phyloP scores from a whole-genome alignment of 2,329 filamentous ascomycete species.

The Xylariaceae sp. region DNA sequence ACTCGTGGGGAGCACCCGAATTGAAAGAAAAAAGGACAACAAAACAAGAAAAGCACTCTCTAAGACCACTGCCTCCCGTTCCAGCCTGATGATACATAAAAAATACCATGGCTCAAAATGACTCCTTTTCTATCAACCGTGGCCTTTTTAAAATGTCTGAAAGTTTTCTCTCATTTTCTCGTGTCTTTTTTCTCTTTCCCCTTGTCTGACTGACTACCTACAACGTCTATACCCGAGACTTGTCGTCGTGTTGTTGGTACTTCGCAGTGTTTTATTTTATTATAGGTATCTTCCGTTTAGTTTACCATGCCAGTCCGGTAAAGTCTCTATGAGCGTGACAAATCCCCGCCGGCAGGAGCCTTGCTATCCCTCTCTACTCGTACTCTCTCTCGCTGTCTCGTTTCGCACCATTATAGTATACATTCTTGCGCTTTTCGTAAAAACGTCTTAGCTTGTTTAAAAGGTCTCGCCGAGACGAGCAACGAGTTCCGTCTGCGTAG shows the following conservation, averaged over 20 bases:
- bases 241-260: no score
- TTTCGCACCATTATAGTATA: no score
- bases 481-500: constrained; percentile 47
- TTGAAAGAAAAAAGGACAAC: background rate
- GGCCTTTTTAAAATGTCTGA: background rate
- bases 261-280: no score
- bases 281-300: no score
- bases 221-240: background rate
- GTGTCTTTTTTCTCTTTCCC: background rate
- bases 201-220: background rate
- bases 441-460: background rate
- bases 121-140: constrained; percentile 1
- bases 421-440: background rate
- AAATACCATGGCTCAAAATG: constrained; percentile 4
- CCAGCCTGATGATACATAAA: constrained; percentile 8
- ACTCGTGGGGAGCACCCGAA: background rate
- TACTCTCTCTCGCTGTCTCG: background rate
- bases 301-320: no score
- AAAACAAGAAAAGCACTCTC: constrained; percentile 6
- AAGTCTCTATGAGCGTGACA: no score
- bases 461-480: constrained; percentile 45
- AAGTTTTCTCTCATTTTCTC: constrained; percentile 3
- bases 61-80: constrained; percentile 3
- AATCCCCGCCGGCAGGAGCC: background rate
- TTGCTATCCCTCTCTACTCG: background rate